Percentiles rank a stretch among this genome's conserved stretches.
Evolutionary conservation across 2,329 filamentous ascomycete species (phyloP).

Genomic region (Pseudogymnoascus sp.): DNA sequence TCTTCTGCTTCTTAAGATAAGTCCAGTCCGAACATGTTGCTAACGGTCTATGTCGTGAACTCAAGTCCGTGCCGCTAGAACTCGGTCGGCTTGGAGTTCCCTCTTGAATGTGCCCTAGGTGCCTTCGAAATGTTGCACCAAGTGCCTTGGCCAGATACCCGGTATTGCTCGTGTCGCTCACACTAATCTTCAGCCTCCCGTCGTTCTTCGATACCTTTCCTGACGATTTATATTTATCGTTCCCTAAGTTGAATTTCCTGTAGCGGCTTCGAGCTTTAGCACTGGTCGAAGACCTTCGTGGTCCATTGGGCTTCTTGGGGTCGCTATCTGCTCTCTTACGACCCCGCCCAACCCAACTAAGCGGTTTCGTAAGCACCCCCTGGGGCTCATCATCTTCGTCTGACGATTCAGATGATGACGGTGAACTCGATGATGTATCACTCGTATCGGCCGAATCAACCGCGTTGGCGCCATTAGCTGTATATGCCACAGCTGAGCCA

Average conservation of each 20-base stretch:
- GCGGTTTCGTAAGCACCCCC: background rate
- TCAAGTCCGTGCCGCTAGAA: background rate
- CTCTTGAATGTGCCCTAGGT: slow-evolving; percentile 31
- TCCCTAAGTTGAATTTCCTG: slow-evolving; percentile 50
- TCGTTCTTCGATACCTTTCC: slow-evolving; percentile 59
- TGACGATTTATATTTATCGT: slow-evolving; percentile 56
- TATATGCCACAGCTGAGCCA: background rate
- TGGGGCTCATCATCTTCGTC: background rate
- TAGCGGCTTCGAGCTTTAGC: slow-evolving; percentile 27
- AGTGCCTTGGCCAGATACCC: slow-evolving; percentile 69
- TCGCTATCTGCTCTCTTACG: background rate
- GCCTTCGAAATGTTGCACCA: slow-evolving; percentile 52
- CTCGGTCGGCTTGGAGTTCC: background rate
- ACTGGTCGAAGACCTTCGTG: background rate
- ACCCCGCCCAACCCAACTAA: background rate
- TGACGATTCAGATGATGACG: background rate
- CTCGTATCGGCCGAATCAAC: background rate
- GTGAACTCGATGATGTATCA: background rate
- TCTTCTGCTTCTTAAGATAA: slow-evolving; percentile 16
- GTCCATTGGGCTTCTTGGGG: background rate
- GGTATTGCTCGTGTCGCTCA: slow-evolving; percentile 60
- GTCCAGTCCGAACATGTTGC: slow-evolving; percentile 12
- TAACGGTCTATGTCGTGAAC: background rate
- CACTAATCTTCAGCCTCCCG: slow-evolving; percentile 62
- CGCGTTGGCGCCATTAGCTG: background rate